Evolutionary conservation across 2,329 filamentous ascomycete genomes (phyloP).

Genomic region (Cadophora sp.): DNA sequence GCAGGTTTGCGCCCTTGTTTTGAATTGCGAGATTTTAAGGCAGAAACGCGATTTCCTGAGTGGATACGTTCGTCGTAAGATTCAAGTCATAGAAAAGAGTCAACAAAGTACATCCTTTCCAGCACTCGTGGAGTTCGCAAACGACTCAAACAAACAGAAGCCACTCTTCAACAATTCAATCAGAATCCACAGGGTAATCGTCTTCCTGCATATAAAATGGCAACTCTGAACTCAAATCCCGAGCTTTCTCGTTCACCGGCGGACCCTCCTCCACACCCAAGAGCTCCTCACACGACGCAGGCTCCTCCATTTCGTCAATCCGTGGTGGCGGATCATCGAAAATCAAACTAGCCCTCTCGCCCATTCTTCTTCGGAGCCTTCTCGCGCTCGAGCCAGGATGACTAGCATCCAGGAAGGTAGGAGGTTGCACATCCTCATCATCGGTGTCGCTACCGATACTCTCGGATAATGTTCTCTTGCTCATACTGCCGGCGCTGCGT

Average conservation of each 20-base stretch:
- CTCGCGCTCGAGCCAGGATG: slow-evolving; percentile 40
- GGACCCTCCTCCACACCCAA: neutral
- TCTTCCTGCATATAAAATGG: neutral
- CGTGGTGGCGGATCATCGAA: neutral
- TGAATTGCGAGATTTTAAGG: neutral
- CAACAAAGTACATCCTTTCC: too few relatives aligned
- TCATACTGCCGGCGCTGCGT: slow-evolving; percentile 39
- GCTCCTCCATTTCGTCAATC: neutral
- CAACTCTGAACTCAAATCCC: neutral
- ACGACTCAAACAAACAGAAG: too few relatives aligned
- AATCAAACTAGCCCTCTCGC: neutral
- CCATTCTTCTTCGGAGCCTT: neutral
- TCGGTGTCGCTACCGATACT: slow-evolving; percentile 46
- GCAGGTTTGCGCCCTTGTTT: neutral
- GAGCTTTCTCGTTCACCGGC: neutral
- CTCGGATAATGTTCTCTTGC: slow-evolving; percentile 42
- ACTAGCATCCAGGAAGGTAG: slow-evolving; percentile 36
- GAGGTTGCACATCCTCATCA: slow-evolving; percentile 43
- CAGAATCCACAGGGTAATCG: too few relatives aligned
- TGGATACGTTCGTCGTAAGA: too few relatives aligned
- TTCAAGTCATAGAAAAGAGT: too few relatives aligned
- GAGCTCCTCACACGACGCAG: neutral
- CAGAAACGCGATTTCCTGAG: too few relatives aligned
- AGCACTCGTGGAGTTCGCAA: too few relatives aligned
- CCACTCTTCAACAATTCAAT: too few relatives aligned